Conservation (phyloP, 352 stramenopile genomes). For the Elongisporangium anandrum region DNA sequence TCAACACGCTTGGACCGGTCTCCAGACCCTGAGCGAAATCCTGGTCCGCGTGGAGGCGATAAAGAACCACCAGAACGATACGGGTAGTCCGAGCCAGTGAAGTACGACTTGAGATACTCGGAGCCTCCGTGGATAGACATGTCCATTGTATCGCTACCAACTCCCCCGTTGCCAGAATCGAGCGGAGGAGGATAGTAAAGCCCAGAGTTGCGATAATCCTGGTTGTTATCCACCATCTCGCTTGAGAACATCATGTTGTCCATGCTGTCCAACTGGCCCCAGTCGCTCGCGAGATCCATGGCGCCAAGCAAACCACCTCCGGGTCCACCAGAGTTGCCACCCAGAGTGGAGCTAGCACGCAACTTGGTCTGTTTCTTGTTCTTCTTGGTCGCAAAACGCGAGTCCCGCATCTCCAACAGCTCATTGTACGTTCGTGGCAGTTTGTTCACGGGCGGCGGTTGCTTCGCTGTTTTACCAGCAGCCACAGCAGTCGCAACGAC, state of each 20-base stretch:
- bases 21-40: slow-evolving; percentile 12
- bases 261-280: slow-evolving; percentile 26
- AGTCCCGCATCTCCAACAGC: slow-evolving; percentile 66
- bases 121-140: slow-evolving; percentile 58
- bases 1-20: slow-evolving; percentile 49
- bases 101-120: slow-evolving; percentile 73
- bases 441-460: slow-evolving; percentile 29
- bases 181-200: slow-evolving; percentile 36
- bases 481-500: slow-evolving; percentile 39
- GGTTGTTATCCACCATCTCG: slow-evolving; percentile 20
- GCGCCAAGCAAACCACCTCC: slow-evolving; percentile 24
- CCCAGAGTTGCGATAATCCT: slow-evolving; percentile 22
- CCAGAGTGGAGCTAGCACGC: slow-evolving; percentile 40
- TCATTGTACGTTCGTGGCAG: slow-evolving; percentile 75
- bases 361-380: slow-evolving; percentile 62
- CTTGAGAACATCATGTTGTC: slow-evolving; percentile 18
- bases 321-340: slow-evolving; percentile 31
- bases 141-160: slow-evolving; percentile 26
- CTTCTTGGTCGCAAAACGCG: slow-evolving; percentile 75
- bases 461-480: slow-evolving; percentile 48
- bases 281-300: slow-evolving; percentile 52
- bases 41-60: slow-evolving; percentile 36
- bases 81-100: slow-evolving; percentile 54
- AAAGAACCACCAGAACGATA: slow-evolving; percentile 20
- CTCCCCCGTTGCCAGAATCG: slow-evolving; percentile 12